Conservation (phyloP, 495 filamentous ascomycete species). For the Trichoderma erinaceum region DNA sequence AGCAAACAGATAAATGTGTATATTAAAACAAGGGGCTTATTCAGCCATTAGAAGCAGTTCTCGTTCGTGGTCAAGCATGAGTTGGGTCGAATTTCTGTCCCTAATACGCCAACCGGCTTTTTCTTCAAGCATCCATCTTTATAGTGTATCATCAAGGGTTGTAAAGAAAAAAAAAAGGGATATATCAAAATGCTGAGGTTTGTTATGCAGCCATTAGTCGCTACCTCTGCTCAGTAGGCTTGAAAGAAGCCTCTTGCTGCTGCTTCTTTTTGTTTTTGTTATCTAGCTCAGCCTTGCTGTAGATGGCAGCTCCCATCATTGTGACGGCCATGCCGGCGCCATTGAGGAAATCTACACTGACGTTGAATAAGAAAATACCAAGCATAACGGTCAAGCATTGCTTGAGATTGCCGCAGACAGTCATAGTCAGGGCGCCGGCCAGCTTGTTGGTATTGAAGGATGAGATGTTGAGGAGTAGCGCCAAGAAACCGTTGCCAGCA, state of each 20-base stretch:
- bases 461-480: conserved; percentile 48
- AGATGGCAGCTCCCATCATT: conserved; percentile 42
- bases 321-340: conserved; percentile 41
- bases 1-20: background rate
- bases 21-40: conserved; percentile 1
- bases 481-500: conserved; percentile 46
- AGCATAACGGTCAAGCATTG: conserved; percentile 52
- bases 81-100: background rate
- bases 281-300: conserved; percentile 37
- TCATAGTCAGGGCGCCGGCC: conserved; percentile 51
- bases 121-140: background rate
- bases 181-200: conserved; percentile 8
- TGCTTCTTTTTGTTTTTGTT: conserved; percentile 15
- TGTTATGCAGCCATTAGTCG: background rate
- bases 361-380: conserved; percentile 46
- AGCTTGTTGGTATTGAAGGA: conserved; percentile 53
- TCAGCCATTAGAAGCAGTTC: background rate
- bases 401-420: conserved; percentile 53
- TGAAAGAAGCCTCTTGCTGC: conserved; percentile 9
- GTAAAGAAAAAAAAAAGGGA: background rate
- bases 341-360: conserved; percentile 42
- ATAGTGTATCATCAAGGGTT: conserved; percentile 6
- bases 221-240: conserved; percentile 16
- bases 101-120: background rate
- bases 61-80: background rate